Percentiles rank a stretch among this genome's conserved stretches.
phyloP scores from a whole-genome alignment of 495 filamentous ascomycete species.

The Schizothecium vesticola region DNA sequence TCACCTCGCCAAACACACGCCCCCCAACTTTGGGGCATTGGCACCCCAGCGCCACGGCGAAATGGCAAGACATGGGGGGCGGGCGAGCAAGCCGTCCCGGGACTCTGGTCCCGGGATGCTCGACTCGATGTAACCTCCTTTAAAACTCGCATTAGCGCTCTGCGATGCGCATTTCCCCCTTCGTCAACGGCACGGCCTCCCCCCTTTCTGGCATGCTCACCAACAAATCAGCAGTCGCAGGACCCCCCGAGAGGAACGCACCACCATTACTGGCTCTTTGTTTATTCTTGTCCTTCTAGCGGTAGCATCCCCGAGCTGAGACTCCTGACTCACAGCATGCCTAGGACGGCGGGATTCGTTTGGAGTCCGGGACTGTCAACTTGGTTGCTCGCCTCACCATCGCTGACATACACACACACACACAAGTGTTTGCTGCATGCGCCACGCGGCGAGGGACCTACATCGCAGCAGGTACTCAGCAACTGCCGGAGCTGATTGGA shows the following conservation, averaged over 20 bases:
- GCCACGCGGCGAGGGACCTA: not conserved
- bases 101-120: conserved; percentile 21
- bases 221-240: not conserved
- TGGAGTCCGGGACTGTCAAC: not conserved
- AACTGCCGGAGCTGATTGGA: not conserved
- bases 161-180: conserved; percentile 6
- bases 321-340: not conserved
- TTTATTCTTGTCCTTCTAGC: not conserved
- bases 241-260: not conserved
- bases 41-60: not conserved
- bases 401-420: not conserved
- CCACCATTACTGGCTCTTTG: not conserved
- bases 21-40: not conserved
- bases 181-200: conserved; percentile 3
- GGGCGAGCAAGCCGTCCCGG: conserved; percentile 12
- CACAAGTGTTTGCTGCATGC: not conserved
- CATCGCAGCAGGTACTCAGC: not conserved
- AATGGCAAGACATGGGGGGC: not conserved
- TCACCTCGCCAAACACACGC: not conserved
- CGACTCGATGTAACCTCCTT: conserved; percentile 27
- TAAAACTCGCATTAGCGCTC: conserved; percentile 40
- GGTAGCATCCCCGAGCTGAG: not conserved
- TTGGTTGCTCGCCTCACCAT: not conserved
- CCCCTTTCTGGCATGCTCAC: conserved; percentile 15
- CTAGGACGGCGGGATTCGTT: not conserved